Evolutionary conservation across 345 rosid genomes (phyloP), one percentile per base, ranked within the genome.

Genomic region (Moricandia moricandioides): DNA sequence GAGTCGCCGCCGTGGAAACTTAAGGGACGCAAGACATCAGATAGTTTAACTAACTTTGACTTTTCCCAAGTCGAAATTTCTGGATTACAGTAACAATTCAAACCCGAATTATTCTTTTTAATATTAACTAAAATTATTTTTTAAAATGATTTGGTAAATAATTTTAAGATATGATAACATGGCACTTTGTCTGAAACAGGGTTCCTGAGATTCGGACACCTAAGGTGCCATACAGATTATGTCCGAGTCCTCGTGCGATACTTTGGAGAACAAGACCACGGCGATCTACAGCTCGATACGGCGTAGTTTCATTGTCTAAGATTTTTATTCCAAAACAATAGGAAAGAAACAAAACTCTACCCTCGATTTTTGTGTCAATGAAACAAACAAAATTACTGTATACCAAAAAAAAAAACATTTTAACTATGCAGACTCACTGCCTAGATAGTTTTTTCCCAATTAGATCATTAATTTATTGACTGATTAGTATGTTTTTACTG

Each of bases 241-340:
- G 92, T 80, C 97, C 97, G 9, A 78, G 78, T 67, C 95, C 95
- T 35, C 86, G 77, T 21, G 94, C 97, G 5, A 91, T 91, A 71
- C 88, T 91, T 4, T 89, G 97, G 92, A 85, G 93, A 78, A 78
- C 88, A 64, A 85, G 81, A 68, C 84, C 90, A 29, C 85, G 86
- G 40, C 85, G 82, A 78, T 81, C 84, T 0, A 89, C 82, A 77
- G 82, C 74, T 56, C 84, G 74, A n/a, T 59, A 59, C 60, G 34
- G 40, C 24, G 17, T 67, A 11, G 65, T 24, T 67, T 60, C 74
- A 14, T 67, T 52, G 72, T 35, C 3, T 34, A 39, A 7, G 6
- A 8, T 40, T 54, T 16, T 37, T 35, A 62, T 3, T 62, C 67
- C 16, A 62, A 62, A 21, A 62, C 47, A 34, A 3, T 10, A 5